Evolutionary conservation across 1,284 basidiomycete genomes (phyloP), one percentile per base, ranked within the genome.

Genomic region (Paramarasmius palmivorus): DNA sequence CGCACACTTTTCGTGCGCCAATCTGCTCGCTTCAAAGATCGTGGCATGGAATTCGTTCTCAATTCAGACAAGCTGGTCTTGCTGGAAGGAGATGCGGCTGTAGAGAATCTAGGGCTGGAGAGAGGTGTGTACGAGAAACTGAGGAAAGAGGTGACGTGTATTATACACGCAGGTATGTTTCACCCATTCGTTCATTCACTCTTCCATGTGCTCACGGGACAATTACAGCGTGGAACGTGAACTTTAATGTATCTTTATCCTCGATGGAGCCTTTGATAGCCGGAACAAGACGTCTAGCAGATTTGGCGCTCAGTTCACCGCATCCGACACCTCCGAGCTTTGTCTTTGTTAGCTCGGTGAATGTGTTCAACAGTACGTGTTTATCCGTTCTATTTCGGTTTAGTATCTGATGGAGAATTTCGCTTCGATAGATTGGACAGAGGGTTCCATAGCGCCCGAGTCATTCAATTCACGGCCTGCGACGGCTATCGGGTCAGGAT

Each of bases 1-100:
- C 49, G 52, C 4, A 26, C 53, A 35, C 17, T 48, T 19, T 51
- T 52, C 20, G 50, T 65, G 9, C 26, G 63, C 7, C 73, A 74
- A 22, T 40, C 50, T 3, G 52, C 49, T 1, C 60, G 58, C 0
- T 72, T 75, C 45, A 53, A 58, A 22, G 67, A 69, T 10, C 60
- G 65, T 2, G 66, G 68, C 3, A 52, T 74, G 6, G 66, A 74
- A 32, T 44, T 52, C 1, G 40, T 73, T 0, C 53, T 74, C 14
- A 52, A 64, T 1, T 66, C 63, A 0, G 38, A 58, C 20, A 73
- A 70, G 49, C 53, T 76, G 5, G 41, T 61, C 8, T 58, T 66
- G 10, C 14, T 73, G 22, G 65, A 71, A 48, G 67, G 60, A 3
- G 63, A 68, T 29, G 56, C 63, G 3, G 34, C 61, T 0, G 45